Percentiles rank a stretch among this genome's conserved stretches.
Evolutionary conservation across 2,329 filamentous ascomycete species (phyloP).

Genomic region (Exophiala calicioides): DNA sequence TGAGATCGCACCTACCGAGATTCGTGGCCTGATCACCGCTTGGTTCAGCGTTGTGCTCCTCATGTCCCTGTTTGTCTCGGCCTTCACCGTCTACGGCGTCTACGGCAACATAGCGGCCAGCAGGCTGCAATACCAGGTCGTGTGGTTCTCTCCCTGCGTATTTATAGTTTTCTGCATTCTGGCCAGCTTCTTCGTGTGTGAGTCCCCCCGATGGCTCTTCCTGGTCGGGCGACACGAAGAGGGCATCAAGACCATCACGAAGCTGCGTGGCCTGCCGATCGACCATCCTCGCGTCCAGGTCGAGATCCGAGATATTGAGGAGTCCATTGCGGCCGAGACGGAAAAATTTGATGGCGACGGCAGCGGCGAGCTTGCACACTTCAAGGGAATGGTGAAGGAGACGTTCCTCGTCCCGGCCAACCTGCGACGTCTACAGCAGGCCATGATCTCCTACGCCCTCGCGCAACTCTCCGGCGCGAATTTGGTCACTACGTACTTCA

Average conservation of each 20-base stretch:
- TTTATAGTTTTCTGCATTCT: constrained; percentile 34
- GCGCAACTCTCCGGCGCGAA: constrained; percentile 50
- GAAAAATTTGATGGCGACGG: constrained; percentile 6
- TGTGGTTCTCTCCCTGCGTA: constrained; percentile 36
- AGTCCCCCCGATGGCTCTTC: constrained; percentile 70
- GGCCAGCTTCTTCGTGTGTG: constrained; percentile 58
- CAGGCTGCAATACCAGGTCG: constrained; percentile 39
- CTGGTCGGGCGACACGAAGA: constrained; percentile 68
- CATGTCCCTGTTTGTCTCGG: constrained; percentile 36
- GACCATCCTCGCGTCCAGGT: constrained; percentile 66
- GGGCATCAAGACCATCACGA: constrained; percentile 56
- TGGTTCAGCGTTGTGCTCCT: constrained; percentile 45
- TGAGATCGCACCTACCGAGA: constrained; percentile 44
- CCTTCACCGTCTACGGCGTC: constrained; percentile 41
- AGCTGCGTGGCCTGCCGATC: constrained; percentile 44
- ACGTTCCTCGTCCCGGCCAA: constrained; percentile 42
- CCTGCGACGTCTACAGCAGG: constrained; percentile 44
- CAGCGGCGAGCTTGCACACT: constrained; percentile 11
- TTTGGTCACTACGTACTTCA: constrained; percentile 47
- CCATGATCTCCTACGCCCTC: constrained; percentile 42
- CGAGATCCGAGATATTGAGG: constrained; percentile 70
- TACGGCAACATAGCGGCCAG: constrained; percentile 35
- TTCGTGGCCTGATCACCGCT: constrained; percentile 41
- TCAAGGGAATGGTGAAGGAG: constrained; percentile 38
- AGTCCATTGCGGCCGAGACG: constrained; percentile 54